These are phyloP conservation scores for Cryptococcus sp. DNA, from an alignment of 1,284 basidiomycete genomes.

Conservation along the genomic window DNA sequence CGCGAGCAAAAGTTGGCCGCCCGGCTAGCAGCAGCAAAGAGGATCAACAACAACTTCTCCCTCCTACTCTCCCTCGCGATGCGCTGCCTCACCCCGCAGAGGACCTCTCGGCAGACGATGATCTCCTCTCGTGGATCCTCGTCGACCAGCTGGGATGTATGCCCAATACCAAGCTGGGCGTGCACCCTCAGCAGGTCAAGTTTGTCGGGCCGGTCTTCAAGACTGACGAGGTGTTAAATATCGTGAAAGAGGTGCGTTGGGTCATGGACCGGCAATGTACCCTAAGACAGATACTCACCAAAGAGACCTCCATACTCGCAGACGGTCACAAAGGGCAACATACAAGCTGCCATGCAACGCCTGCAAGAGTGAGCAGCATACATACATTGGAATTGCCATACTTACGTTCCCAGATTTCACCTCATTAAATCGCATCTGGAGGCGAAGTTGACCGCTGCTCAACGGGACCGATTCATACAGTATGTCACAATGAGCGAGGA, in stretches of 20 bases:
- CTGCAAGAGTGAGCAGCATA: conserved; percentile 32
- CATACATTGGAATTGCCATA: background rate
- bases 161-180: conserved; percentile 45
- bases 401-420: conserved; percentile 28
- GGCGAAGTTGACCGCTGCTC: conserved; percentile 32
- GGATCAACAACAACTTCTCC: background rate
- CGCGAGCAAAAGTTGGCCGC: background rate
- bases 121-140: conserved; percentile 50
- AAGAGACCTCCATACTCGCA: background rate
- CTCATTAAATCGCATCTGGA: conserved; percentile 41
- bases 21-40: background rate
- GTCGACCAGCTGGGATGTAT: conserved; percentile 49
- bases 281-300: background rate
- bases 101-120: conserved; percentile 51
- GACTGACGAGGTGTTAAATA: conserved; percentile 39
- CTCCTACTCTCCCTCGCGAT: conserved; percentile 2
- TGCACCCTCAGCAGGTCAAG: conserved; percentile 50
- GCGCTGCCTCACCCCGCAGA: conserved; percentile 43
- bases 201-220: conserved; percentile 44
- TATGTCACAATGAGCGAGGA: conserved; percentile 11
- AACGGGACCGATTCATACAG: conserved; percentile 39
- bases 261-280: background rate
- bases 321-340: conserved; percentile 32
- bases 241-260: conserved; percentile 37
- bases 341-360: conserved; percentile 26